These are phyloP conservation scores for Cyberlindnera japonica DNA, from an alignment of 805 yeast species.

Conservation along the genomic window DNA sequence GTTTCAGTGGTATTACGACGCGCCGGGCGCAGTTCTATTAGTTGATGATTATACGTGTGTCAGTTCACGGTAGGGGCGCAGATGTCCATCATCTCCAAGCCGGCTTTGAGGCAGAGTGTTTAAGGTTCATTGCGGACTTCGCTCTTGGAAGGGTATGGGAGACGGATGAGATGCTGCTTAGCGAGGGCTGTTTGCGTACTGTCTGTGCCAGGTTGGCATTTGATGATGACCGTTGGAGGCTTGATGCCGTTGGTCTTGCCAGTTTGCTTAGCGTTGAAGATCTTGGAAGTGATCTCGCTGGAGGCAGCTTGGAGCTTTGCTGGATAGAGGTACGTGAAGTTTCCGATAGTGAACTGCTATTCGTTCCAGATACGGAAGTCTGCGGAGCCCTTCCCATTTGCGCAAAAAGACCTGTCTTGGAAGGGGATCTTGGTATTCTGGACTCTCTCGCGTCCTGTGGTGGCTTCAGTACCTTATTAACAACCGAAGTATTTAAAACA, in stretches of 20 bases:
- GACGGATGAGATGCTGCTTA: slow-evolving; percentile 1
- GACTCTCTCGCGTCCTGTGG: background rate
- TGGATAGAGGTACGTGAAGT: slow-evolving; percentile 13
- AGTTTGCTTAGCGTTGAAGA: slow-evolving; percentile 20
- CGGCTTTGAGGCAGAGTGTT: slow-evolving; percentile 10
- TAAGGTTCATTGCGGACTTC: slow-evolving; percentile 12
- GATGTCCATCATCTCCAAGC: slow-evolving; percentile 19
- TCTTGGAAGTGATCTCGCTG: slow-evolving; percentile 16
- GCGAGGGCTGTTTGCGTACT: slow-evolving; percentile 5
- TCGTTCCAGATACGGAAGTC: background rate
- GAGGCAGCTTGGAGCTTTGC: slow-evolving; percentile 15
- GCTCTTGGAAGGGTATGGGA: slow-evolving; percentile 6
- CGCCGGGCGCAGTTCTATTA: no score
- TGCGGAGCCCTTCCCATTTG: background rate
- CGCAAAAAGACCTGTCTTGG: slow-evolving; percentile 5
- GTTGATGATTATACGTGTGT: no score
- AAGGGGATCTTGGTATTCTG: slow-evolving; percentile 12
- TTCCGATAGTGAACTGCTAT: no score
- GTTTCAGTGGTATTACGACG: no score
- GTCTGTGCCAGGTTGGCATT: slow-evolving; percentile 12
- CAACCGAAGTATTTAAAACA: no score
- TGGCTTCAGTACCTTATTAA: no score
- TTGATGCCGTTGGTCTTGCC: slow-evolving; percentile 23
- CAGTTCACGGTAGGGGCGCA: no score
- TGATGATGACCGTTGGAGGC: slow-evolving; percentile 21